Evolutionary conservation across 225 moss, liverwort and hornwort genomes (phyloP), one percentile per base, ranked within the genome.

Genomic region (Ulota crispa): DNA sequence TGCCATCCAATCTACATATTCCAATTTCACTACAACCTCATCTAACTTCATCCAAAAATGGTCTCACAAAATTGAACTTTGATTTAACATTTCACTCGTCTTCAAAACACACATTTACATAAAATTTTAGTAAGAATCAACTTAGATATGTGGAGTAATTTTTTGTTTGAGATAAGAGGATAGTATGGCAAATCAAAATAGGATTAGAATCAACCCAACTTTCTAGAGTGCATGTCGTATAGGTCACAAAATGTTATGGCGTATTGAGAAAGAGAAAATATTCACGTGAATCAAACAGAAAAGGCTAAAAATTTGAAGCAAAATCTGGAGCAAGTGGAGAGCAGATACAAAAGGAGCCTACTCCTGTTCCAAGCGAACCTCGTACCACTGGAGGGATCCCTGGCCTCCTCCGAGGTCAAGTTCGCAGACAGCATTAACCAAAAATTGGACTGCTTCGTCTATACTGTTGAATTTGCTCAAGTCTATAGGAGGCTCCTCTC

Each of bases 301-400:
- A 80, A 76, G 60, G 24, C 23, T 32, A 80, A 57, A 23, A 27
- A 9, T 61, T 80, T 24, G 45, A 55, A 41, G 42, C 4, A 34
- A 47, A 50, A 50, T 39, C 57, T 64, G 81, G 47, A 81, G 59
- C 78, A 75, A 61, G 32, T 39, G n/a, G n/a, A 45, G 54, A 50
- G 7, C 50, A 26, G 63, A 9, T 53, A n/a, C 43, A 42, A 11
- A 6, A 60, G 13, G 9, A 60, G 13, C 19, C 56, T 65, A 42
- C 7, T 42, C 65, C 79, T 81, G 23, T 43, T 94, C 87, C 37
- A 96, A 18, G 73, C 93, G 92, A 80, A 96, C 91, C 80, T 94
- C 85, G 76, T 81, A 99, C 94, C 93, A 96, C 73, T 99, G 93
- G 72, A 99, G 73, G 77, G 93, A 96, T 63, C 92, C 93, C 73